Base-by-base conservation (phyloP, 495 filamentous ascomycete genomes). In the Articulospora tetracladia region DNA sequence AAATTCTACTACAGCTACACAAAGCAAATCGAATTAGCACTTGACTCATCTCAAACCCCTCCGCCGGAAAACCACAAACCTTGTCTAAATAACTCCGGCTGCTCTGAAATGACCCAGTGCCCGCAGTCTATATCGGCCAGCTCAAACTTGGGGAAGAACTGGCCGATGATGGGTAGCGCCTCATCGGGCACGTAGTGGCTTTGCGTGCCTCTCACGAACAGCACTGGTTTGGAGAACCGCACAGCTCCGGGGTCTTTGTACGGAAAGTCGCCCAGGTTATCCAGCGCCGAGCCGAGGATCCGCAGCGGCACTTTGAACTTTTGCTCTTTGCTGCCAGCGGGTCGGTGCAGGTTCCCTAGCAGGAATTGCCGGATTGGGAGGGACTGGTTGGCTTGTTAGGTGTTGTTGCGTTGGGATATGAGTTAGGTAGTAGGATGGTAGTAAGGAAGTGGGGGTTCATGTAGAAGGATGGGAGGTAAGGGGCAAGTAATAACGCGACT, bases 101-200 rank as follows among this genome's bases (percentile, higher is more conserved):
- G 90, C 77, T 98, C 93, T 11, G 90, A 91, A 64, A 95, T 93
- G 0, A 98, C 76, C 94, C 94, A 98, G 69, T 98, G 94, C 0
- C 94, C 94, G 4, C 87, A 82, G 20, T 97, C 90, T 32, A 97
- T 82, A 75, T 97, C 93, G 15, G 79, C 83, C 30, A 97, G 68
- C 66, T 82, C 72, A 58, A 97, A 94, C 41, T 80, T 76, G 26
- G 94, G 94, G 70, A 97, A 98, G 72, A 98, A 97, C 60, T 80
- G 79, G 22, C 92, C 95, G 60, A 97, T 91, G 3, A 89, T 74
- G 11, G 94, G 93, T 28, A 98, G 70, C n/a, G 85, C 83, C 68
- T 97, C 90, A 65, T 97, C 92, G 1, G 88, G 81, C 0, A 98
- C 86, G 72, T 98, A 98, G 55, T 76, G 79, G 68, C 91, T 96